A percentile compares a stretch with the other conserved stretches of the same genome.
phyloP scores from a whole-genome alignment of 106 monocot genomes.

The Dendrobium chrysotoxum region DNA sequence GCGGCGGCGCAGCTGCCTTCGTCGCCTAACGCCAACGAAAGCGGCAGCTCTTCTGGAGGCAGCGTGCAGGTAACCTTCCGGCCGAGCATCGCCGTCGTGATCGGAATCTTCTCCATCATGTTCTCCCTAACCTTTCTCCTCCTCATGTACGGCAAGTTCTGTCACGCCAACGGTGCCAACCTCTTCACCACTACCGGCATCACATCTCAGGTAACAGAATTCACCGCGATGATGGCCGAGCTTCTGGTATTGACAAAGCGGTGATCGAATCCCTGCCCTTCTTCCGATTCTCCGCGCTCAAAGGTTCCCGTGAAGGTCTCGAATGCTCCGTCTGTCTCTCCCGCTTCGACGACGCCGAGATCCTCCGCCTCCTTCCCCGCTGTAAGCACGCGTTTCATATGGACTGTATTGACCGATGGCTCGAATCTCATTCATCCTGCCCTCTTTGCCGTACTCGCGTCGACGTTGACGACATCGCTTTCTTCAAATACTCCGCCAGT shows the following conservation, averaged over 20 bases:
- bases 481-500: constrained; percentile 46
- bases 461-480: constrained; percentile 26
- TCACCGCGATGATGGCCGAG: not conserved
- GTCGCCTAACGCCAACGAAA: not conserved
- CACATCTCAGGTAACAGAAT: not conserved
- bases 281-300: constrained; percentile 61
- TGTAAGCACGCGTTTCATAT: constrained; percentile 87
- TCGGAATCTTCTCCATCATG: constrained; percentile 66
- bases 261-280: constrained; percentile 77
- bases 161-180: constrained; percentile 17
- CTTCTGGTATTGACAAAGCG: constrained; percentile 53
- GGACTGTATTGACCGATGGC: constrained; percentile 77
- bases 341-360: constrained; percentile 40
- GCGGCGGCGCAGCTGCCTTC: not conserved
- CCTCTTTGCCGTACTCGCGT: constrained; percentile 63
- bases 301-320: constrained; percentile 43
- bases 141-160: constrained; percentile 66
- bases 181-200: not conserved
- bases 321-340: constrained; percentile 83
- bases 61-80: constrained; percentile 14
- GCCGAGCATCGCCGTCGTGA: constrained; percentile 49
- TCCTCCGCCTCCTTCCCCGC: constrained; percentile 62
- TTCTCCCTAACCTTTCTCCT: constrained; percentile 57
- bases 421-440: constrained; percentile 60
- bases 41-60: not conserved